Base-by-base conservation (phyloP, 345 rosid genomes). In the Clausena lansium region DNA sequence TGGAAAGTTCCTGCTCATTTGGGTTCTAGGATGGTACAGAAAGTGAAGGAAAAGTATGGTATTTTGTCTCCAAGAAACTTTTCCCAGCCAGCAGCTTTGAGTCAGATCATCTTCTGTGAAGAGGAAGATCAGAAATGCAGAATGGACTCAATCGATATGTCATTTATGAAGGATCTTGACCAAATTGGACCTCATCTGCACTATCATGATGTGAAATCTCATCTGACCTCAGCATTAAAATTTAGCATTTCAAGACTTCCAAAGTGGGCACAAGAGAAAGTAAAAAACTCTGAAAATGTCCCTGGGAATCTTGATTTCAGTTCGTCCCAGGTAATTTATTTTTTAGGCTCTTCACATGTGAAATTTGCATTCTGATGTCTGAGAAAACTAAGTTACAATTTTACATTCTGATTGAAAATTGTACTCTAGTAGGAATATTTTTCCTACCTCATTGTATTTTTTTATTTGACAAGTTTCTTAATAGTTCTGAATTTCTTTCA, bases 171-270 rank as follows among this genome's bases (percentile, higher is more conserved):
- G 76, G 84, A 81, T 66, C 78, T 77, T 57, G 77, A 76, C 36
- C 80, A 70, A 72, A 67, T 67, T 36, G 68, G 79, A 67, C 41
- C 61, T 61, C 70, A 76, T 27, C 50, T 58, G 75, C 62, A 55
- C 62, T 76, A 80, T 81, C 78, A 67, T 78, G 83, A 77, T 76
- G 81, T 75, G 28, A 65, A 79, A 59, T 78, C 89, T 32, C 87
- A 80, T 33, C 80, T 87, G 88, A 82, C 88, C 78, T 76, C 93
- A 77, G 81, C 86, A 73, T 92, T 92, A 82, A 91, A 85, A 84
- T 91, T 92, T 79, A 91, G 92, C 70, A 83, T 91, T 83, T 94
- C 97, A 73, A 83, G 93, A 75, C 91, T 94, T 83, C 98, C 98
- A 78, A 91, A 84, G 69, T 91, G 98, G 98, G 98, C 98, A 35